Percentiles rank a stretch among this genome's conserved stretches.
phyloP scores from a whole-genome alignment of 441 rosid genomes.

The Adansonia grandidieri region DNA sequence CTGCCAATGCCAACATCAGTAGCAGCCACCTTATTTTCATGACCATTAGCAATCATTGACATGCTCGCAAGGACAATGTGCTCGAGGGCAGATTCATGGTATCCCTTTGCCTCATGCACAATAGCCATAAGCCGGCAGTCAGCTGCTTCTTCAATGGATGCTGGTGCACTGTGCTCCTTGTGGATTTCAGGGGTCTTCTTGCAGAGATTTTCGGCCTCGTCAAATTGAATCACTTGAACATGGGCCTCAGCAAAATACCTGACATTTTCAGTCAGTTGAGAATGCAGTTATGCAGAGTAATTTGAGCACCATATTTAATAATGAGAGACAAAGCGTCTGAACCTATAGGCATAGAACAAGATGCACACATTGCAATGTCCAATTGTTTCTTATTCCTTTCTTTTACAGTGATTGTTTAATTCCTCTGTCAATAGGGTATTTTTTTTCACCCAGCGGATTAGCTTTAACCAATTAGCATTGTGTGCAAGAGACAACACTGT shows the following conservation, averaged over 20 bases:
- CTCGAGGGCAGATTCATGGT: conserved; percentile 45
- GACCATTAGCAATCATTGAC: conserved; percentile 45
- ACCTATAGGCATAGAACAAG: background rate
- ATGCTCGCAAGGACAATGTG: conserved; percentile 43
- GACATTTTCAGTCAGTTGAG: conserved; percentile 20
- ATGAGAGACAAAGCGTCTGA: background rate
- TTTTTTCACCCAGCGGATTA: background rate
- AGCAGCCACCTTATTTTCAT: conserved; percentile 41
- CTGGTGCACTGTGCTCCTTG: conserved; percentile 35
- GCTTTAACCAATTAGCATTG: background rate
- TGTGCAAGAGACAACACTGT: background rate
- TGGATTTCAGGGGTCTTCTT: conserved; percentile 45
- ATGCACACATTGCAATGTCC: background rate
- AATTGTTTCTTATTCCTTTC: background rate
- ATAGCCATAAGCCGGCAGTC: conserved; percentile 45
- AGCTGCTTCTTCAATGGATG: conserved; percentile 47
- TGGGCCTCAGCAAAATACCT: conserved; percentile 52
- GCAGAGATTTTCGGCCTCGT: conserved; percentile 44
- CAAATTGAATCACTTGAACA: conserved; percentile 49
- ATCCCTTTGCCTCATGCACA: conserved; percentile 38
- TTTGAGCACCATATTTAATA: background rate
- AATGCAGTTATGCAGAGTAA: background rate
- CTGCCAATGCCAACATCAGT: conserved; percentile 45
- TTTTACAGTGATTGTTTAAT: background rate
- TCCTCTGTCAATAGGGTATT: background rate